Conservation (phyloP, 495 filamentous ascomycete species). For the Letharia lupina region DNA sequence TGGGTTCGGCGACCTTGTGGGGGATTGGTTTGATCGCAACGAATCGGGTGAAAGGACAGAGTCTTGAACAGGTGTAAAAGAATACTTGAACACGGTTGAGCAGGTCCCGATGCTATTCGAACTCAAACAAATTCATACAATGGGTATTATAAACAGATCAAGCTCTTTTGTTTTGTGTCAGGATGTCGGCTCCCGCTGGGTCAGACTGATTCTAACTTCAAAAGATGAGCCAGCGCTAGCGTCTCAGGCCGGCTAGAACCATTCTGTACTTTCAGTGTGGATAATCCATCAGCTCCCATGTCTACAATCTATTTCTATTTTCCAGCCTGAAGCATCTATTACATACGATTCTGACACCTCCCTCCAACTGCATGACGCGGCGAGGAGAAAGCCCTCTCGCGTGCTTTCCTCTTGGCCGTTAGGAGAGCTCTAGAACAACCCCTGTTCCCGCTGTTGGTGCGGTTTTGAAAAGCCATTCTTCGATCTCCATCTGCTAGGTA, state of each 20-base stretch:
- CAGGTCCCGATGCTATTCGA: neutral
- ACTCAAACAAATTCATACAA: neutral
- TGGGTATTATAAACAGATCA: neutral
- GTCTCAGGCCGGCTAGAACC: neutral
- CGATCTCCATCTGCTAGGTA: constrained; percentile 3
- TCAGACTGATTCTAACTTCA: neutral
- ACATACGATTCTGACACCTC: neutral
- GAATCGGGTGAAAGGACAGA: constrained; percentile 22
- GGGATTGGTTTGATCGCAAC: constrained; percentile 27
- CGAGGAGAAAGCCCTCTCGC: neutral
- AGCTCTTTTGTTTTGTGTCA: neutral
- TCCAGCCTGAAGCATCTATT: neutral
- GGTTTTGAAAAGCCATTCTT: constrained; percentile 11
- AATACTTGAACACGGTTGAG: neutral
- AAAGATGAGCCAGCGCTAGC: neutral
- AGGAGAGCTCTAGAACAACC: neutral
- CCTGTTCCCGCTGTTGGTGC: constrained; percentile 13
- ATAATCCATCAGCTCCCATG: neutral
- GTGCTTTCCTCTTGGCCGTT: neutral
- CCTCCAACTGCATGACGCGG: neutral
- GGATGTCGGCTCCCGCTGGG: neutral
- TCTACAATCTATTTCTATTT: neutral
- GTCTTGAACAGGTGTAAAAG: neutral
- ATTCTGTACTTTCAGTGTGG: neutral
- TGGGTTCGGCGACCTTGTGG: constrained; percentile 26